phyloP scores from a whole-genome alignment of 768 basidiomycete species.

The Termitomyces sp. region DNA sequence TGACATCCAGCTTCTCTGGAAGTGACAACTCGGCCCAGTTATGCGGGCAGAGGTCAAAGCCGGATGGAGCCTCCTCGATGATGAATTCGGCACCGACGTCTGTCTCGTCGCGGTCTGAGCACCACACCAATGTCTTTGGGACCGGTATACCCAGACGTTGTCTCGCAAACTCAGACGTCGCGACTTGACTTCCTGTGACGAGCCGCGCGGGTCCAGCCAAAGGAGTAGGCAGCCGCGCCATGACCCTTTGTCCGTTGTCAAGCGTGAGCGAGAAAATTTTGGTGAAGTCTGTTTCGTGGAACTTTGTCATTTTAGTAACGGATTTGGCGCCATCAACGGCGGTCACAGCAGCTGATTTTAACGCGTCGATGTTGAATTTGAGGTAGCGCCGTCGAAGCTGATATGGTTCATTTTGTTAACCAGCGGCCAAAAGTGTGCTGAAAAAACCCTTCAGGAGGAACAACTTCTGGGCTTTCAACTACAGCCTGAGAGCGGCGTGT shows the following conservation, averaged over 20 bases:
- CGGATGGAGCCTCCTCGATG: background rate
- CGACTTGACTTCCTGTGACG: conserved; percentile 4
- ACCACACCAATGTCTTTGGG: background rate
- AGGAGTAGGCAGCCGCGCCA: background rate
- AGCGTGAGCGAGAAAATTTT: background rate
- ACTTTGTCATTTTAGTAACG: background rate
- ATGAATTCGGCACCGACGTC: conserved; percentile 4
- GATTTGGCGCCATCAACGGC: background rate
- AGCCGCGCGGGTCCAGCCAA: background rate
- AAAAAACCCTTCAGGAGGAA: background rate
- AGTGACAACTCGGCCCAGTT: background rate
- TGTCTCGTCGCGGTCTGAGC: background rate
- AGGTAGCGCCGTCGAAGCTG: background rate
- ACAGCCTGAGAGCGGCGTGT: background rate
- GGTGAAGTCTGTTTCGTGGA: background rate
- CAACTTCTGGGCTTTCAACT: too few relatives aligned
- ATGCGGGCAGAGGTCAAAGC: background rate
- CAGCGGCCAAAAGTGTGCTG: background rate
- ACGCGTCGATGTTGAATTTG: background rate
- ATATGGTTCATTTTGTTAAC: background rate
- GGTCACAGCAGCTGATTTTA: background rate
- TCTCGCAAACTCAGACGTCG: conserved; percentile 3
- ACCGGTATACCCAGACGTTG: background rate
- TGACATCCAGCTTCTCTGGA: background rate
- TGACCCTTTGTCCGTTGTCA: conserved; percentile 2